Conservation (phyloP, 306 rosid species). For the Citrullus colocynthis region DNA sequence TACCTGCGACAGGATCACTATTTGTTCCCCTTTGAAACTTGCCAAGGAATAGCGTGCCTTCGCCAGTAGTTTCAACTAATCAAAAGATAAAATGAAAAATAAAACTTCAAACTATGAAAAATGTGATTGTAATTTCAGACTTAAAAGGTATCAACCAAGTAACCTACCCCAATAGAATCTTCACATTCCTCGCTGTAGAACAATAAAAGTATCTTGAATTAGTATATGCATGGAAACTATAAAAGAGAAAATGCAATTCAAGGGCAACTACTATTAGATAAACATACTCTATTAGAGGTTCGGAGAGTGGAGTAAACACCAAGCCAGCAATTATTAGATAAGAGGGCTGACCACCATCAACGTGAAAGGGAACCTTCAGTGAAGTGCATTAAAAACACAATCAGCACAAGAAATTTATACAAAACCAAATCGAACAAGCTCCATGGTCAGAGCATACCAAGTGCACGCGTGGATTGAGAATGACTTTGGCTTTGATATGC, state of each 20-base stretch:
- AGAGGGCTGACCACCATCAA: slow-evolving; percentile 84
- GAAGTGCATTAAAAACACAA: slow-evolving; percentile 5
- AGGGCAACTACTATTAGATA: background rate
- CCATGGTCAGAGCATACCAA: slow-evolving; percentile 36
- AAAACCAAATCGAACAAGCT: slow-evolving; percentile 4
- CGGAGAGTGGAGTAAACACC: slow-evolving; percentile 97
- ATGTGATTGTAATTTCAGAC: background rate
- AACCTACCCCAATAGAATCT: slow-evolving; percentile 78
- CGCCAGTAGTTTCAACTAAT: slow-evolving; percentile 69
- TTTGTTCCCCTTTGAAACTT: slow-evolving; percentile 82
- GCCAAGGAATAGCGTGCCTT: slow-evolving; percentile 87
- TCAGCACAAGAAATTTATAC: background rate
- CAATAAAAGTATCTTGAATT: background rate
- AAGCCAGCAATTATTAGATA: slow-evolving; percentile 87
- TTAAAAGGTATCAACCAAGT: background rate
- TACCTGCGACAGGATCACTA: slow-evolving; percentile 90
- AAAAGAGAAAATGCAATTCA: background rate
- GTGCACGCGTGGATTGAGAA: slow-evolving; percentile 75
- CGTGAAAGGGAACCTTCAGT: slow-evolving; percentile 73
- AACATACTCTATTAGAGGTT: slow-evolving; percentile 86
- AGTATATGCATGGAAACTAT: background rate
- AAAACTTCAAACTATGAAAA: slow-evolving; percentile 4
- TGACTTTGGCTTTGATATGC: slow-evolving; percentile 41
- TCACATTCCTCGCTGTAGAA: slow-evolving; percentile 81
- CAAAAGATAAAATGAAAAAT: slow-evolving; percentile 8